These are phyloP conservation scores for Xylariaceae sp. DNA, from an alignment of 2,329 filamentous ascomycete species.

Conservation along the genomic window DNA sequence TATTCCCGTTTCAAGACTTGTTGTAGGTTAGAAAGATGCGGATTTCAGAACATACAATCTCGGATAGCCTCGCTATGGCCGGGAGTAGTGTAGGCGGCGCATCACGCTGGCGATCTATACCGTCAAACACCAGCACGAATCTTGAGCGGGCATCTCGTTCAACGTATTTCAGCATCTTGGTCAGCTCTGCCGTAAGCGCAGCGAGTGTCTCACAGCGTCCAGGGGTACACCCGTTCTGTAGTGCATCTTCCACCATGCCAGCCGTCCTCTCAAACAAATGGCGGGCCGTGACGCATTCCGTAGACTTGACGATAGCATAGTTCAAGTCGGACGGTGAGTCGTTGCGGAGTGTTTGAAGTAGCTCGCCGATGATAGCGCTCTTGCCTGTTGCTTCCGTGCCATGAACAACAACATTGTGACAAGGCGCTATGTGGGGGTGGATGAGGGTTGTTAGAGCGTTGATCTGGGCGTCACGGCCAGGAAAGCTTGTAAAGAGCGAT, in stretches of 20 bases:
- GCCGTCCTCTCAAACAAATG: slow-evolving; percentile 79
- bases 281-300: slow-evolving; percentile 78
- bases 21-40: not conserved
- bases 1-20: not conserved
- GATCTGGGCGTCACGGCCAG: slow-evolving; percentile 65
- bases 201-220: slow-evolving; percentile 81
- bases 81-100: slow-evolving; percentile 79
- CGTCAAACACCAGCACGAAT: slow-evolving; percentile 87
- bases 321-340: slow-evolving; percentile 57
- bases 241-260: slow-evolving; percentile 61
- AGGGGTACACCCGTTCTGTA: slow-evolving; percentile 55
- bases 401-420: slow-evolving; percentile 78
- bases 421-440: slow-evolving; percentile 71
- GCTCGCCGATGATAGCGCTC: slow-evolving; percentile 69
- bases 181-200: slow-evolving; percentile 75
- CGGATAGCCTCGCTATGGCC: slow-evolving; percentile 80
- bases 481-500: slow-evolving; percentile 56
- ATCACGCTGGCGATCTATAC: slow-evolving; percentile 84
- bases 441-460: slow-evolving; percentile 63
- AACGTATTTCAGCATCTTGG: slow-evolving; percentile 62
- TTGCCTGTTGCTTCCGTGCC: slow-evolving; percentile 90
- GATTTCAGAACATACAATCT: slow-evolving; percentile 65
- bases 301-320: slow-evolving; percentile 70
- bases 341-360: slow-evolving; percentile 59
- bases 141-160: slow-evolving; percentile 50